phyloP scores from a whole-genome alignment of 2,329 filamentous ascomycete genomes.

The Pseudocercospora musae region DNA sequence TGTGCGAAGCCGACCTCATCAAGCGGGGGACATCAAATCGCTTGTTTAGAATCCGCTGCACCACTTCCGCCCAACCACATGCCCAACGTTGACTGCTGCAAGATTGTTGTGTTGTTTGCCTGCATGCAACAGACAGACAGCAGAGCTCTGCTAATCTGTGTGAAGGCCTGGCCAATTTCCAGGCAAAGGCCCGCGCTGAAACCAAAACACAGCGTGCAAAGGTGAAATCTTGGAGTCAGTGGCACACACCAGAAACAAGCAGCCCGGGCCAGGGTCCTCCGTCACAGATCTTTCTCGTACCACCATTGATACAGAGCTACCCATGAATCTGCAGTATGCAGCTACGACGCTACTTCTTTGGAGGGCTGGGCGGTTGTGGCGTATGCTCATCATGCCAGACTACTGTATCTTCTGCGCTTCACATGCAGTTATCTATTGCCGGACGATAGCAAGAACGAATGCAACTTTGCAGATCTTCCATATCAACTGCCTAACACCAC shows the following conservation, averaged over 20 bases:
- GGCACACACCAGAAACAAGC: slow-evolving; percentile 8
- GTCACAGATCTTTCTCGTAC: slow-evolving; percentile 1
- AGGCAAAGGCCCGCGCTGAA: background rate
- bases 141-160: background rate
- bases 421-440: slow-evolving; percentile 1
- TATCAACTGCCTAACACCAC: slow-evolving; percentile 58
- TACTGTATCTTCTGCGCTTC: background rate
- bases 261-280: slow-evolving; percentile 1
- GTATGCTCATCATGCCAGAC: background rate
- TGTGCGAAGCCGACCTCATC: background rate
- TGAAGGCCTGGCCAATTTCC: background rate
- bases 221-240: background rate
- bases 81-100: background rate
- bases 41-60: background rate
- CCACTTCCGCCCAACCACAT: background rate
- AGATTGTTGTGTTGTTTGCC: background rate
- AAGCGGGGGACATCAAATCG: background rate
- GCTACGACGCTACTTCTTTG: background rate
- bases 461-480: slow-evolving; percentile 7
- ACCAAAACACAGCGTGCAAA: slow-evolving; percentile 1
- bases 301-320: slow-evolving; percentile 1
- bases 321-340: background rate
- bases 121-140: slow-evolving; percentile 3
- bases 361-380: slow-evolving; percentile 7
- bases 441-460: background rate